phyloP scores from a whole-genome alignment of 2,329 filamentous ascomycete species.

The Dactylellina leptospora region DNA sequence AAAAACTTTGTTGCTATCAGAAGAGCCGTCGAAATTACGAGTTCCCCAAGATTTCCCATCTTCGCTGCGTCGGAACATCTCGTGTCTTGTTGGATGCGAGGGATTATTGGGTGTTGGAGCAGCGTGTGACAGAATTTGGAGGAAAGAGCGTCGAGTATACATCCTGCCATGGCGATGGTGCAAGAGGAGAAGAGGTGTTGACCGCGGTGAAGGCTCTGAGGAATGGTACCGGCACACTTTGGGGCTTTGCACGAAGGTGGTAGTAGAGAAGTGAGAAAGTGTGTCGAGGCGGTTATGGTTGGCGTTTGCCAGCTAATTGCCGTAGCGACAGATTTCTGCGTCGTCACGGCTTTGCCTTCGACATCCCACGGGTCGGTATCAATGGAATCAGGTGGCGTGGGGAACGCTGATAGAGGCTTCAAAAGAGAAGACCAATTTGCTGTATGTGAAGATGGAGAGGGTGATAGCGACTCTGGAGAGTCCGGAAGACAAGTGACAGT shows the following conservation, averaged over 20 bases:
- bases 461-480: conserved; percentile 44
- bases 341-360: conserved; percentile 1
- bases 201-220: conserved; percentile 35
- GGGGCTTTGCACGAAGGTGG: conserved; percentile 43
- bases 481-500: conserved; percentile 43
- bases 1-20: conserved; percentile 47
- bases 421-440: conserved; percentile 48
- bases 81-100: conserved; percentile 26
- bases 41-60: conserved; percentile 40
- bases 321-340: not conserved
- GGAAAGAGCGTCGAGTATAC: conserved; percentile 49
- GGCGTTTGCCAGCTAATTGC: conserved; percentile 40
- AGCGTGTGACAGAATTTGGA: conserved; percentile 51
- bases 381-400: conserved; percentile 48
- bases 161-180: conserved; percentile 48
- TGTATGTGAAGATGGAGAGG: conserved; percentile 36
- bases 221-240: conserved; percentile 22
- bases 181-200: conserved; percentile 49
- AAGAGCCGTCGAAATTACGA: conserved; percentile 36
- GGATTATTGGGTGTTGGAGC: conserved; percentile 41
- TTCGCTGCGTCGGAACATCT: not conserved
- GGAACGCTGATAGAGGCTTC: conserved; percentile 46
- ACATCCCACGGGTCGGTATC: conserved; percentile 36
- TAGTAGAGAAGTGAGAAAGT: conserved; percentile 27
- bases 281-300: conserved; percentile 28